Conservation (phyloP, 306 rosid species). For the Quercus agrifolia region DNA sequence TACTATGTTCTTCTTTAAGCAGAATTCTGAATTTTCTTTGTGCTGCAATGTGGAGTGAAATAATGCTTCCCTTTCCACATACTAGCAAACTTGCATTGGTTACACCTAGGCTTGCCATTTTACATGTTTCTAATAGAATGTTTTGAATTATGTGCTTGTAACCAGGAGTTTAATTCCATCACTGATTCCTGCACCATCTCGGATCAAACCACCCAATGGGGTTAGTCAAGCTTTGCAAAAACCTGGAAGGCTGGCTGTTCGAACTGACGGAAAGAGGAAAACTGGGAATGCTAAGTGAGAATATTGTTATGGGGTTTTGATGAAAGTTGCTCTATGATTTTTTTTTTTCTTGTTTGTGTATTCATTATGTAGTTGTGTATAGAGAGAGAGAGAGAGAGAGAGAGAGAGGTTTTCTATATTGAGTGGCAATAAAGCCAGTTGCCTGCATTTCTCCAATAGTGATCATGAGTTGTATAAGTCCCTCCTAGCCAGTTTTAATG, state of each 20-base stretch:
- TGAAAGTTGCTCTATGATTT: slow-evolving; percentile 16
- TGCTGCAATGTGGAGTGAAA: background rate
- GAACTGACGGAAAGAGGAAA: slow-evolving; percentile 53
- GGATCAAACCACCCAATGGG: slow-evolving; percentile 40
- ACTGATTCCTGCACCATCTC: slow-evolving; percentile 67
- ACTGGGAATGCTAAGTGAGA: slow-evolving; percentile 50
- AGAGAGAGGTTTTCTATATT: background rate
- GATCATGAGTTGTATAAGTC: slow-evolving; percentile 25
- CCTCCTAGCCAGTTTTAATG: slow-evolving; percentile 5
- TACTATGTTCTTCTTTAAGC: background rate
- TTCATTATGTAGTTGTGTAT: slow-evolving; percentile 25
- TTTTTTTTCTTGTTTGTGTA: slow-evolving; percentile 20
- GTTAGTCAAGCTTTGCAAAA: slow-evolving; percentile 29
- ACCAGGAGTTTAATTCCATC: slow-evolving; percentile 78
- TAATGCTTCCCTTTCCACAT: too few relatives aligned
- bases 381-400: slow-evolving; percentile 14
- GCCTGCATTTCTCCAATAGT: slow-evolving; percentile 37
- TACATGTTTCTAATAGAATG: background rate
- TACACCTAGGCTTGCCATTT: background rate
- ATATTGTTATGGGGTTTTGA: slow-evolving; percentile 7
- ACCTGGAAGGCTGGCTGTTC: slow-evolving; percentile 36
- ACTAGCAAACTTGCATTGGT: background rate
- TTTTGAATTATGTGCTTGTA: background rate
- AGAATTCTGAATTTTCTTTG: background rate
- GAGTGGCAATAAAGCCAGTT: slow-evolving; percentile 28